Evolutionary conservation across 2,329 filamentous ascomycete genomes (phyloP).

Genomic region (Aspergillus sp.): DNA sequence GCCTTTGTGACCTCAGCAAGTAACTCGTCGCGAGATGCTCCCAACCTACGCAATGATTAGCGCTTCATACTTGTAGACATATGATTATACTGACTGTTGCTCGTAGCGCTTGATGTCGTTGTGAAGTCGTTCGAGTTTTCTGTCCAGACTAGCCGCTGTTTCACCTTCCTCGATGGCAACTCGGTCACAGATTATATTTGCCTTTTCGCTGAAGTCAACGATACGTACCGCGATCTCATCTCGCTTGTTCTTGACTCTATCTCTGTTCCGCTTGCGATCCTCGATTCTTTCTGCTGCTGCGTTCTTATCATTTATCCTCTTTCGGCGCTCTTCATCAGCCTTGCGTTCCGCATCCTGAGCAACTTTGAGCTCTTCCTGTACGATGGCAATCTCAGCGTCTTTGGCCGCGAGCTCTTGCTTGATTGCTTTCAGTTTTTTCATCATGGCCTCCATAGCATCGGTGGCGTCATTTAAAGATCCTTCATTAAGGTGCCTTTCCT

Average conservation of each 20-base stretch:
- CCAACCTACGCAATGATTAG: slow-evolving; percentile 49
- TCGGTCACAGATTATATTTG: slow-evolving; percentile 57
- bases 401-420: slow-evolving; percentile 41
- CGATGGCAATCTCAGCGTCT: slow-evolving; percentile 36
- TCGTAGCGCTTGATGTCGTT: slow-evolving; percentile 62
- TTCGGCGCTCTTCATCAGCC: slow-evolving; percentile 51
- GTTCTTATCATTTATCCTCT: slow-evolving; percentile 65
- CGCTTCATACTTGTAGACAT: neutral
- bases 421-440: slow-evolving; percentile 37
- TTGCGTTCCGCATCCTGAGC: slow-evolving; percentile 56
- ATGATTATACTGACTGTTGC: slow-evolving; percentile 42
- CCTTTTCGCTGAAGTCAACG: slow-evolving; percentile 57
- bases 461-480: slow-evolving; percentile 53
- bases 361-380: slow-evolving; percentile 55
- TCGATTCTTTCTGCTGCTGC: slow-evolving; percentile 56
- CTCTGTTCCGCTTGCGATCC: slow-evolving; percentile 50
- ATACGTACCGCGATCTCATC: slow-evolving; percentile 54
- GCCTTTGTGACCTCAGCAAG: slow-evolving; percentile 48
- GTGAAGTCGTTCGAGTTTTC: slow-evolving; percentile 54
- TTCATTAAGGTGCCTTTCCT: slow-evolving; percentile 46
- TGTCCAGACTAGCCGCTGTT: slow-evolving; percentile 56
- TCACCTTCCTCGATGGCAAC: slow-evolving; percentile 66
- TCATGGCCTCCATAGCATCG: slow-evolving; percentile 46
- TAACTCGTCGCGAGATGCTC: slow-evolving; percentile 67
- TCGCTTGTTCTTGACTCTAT: slow-evolving; percentile 50